phyloP scores from a whole-genome alignment of 805 yeast genomes.

The Spathaspora boniae region DNA sequence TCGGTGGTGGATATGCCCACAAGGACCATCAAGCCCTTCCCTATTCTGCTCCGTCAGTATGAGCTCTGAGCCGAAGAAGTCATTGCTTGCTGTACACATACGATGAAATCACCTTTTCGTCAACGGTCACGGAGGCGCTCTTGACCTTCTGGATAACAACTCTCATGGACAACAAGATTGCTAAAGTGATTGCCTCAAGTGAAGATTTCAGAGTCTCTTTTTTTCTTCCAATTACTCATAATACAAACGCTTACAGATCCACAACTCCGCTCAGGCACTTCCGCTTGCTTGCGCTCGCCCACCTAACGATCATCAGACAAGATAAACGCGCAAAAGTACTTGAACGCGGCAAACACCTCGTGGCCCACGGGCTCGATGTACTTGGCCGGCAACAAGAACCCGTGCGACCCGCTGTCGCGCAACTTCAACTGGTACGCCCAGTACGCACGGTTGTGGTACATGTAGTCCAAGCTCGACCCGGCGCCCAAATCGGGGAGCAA shows the following conservation, averaged over 20 bases:
- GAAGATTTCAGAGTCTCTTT: neutral
- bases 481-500: slow-evolving; percentile 71
- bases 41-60: too few species aligned
- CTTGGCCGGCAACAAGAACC: slow-evolving; percentile 71
- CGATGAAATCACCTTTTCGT: slow-evolving; percentile 64
- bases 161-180: slow-evolving; percentile 59
- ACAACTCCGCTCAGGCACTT: too few species aligned
- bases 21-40: slow-evolving; percentile 70
- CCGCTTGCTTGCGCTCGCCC: too few species aligned
- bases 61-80: too few species aligned
- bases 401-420: slow-evolving; percentile 79
- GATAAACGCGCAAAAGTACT: slow-evolving; percentile 52
- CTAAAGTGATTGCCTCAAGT: neutral
- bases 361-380: slow-evolving; percentile 73
- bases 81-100: too few species aligned
- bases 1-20: slow-evolving; percentile 85
- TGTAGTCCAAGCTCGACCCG: slow-evolving; percentile 76
- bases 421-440: slow-evolving; percentile 85
- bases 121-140: slow-evolving; percentile 85
- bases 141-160: slow-evolving; percentile 90
- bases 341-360: slow-evolving; percentile 66
- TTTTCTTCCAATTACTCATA: too few species aligned
- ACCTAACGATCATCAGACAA: slow-evolving; percentile 22
- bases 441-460: slow-evolving; percentile 77
- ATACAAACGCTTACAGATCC: too few species aligned